phyloP scores from a whole-genome alignment of 2,329 filamentous ascomycete genomes.

The Epichloe sylvatica region DNA sequence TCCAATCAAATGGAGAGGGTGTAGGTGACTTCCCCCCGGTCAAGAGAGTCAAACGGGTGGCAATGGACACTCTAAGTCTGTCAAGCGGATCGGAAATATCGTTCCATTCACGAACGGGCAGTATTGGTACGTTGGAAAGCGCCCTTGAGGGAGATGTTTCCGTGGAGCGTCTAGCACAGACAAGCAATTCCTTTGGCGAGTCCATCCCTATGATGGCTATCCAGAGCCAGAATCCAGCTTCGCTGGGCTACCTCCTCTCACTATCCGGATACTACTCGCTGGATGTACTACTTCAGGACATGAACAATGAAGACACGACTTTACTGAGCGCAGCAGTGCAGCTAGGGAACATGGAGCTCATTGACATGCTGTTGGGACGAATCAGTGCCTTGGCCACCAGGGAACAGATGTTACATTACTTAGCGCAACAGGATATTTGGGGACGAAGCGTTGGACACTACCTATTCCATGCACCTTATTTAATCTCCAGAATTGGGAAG shows the following conservation, averaged over 20 bases:
- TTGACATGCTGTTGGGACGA: conserved; percentile 61
- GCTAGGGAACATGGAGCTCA: conserved; percentile 58
- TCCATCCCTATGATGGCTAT: conserved; percentile 82
- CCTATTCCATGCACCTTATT: conserved; percentile 73
- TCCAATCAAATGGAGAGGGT: conserved; percentile 44
- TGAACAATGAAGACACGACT: conserved; percentile 80
- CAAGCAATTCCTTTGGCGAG: conserved; percentile 57
- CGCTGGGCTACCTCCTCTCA: conserved; percentile 67
- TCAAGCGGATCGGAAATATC: conserved; percentile 79
- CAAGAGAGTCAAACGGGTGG: conserved; percentile 61
- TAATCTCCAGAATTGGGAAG: conserved; percentile 64
- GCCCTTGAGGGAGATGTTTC: conserved; percentile 76
- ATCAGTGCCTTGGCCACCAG: conserved; percentile 44
- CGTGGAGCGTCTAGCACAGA: conserved; percentile 62
- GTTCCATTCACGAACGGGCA: conserved; percentile 65
- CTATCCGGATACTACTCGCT: conserved; percentile 63
- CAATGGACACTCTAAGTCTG: conserved; percentile 78
- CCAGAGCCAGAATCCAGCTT: conserved; percentile 54
- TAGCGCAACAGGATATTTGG: conserved; percentile 64
- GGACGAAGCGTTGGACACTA: conserved; percentile 92
- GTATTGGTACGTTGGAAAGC: conserved; percentile 58
- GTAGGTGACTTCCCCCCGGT: conserved; percentile 22
- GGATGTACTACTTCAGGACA: conserved; percentile 61
- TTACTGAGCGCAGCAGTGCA: conserved; percentile 84
- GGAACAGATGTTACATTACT: conserved; percentile 48